Evolutionary conservation across 768 basidiomycete genomes (phyloP).

Genomic region (Clathrus columnatus): DNA sequence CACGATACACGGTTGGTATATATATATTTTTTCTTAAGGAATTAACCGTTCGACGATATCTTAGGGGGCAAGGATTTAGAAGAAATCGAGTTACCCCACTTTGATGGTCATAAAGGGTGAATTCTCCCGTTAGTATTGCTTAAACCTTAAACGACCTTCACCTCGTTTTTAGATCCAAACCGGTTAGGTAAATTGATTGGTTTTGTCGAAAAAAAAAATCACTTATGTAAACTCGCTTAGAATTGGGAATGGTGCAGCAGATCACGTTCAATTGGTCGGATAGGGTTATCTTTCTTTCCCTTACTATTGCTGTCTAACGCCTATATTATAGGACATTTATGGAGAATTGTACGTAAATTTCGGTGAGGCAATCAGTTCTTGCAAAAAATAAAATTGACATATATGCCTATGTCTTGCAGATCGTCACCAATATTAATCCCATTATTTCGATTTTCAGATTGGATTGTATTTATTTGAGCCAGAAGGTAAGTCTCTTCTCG

Average conservation of each 20-base stretch:
- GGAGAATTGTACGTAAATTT: slow-evolving; percentile 67
- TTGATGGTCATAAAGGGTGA: slow-evolving; percentile 75
- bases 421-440: background rate
- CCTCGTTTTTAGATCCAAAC: slow-evolving; percentile 38
- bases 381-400: background rate
- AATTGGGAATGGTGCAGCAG: slow-evolving; percentile 94
- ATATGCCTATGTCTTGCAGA: background rate
- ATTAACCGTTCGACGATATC: background rate
- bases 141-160: background rate
- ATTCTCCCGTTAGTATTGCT: background rate
- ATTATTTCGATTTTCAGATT: slow-evolving; percentile 37
- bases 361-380: slow-evolving; percentile 1
- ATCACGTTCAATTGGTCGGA: slow-evolving; percentile 79
- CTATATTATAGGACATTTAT: slow-evolving; percentile 72
- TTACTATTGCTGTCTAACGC: background rate
- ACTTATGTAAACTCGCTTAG: slow-evolving; percentile 22
- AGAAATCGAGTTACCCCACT: slow-evolving; percentile 74
- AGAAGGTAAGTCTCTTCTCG: slow-evolving; percentile 52
- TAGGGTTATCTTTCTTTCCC: too few relatives aligned
- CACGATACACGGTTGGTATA: slow-evolving; percentile 71
- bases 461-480: slow-evolving; percentile 95
- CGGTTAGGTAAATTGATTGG: slow-evolving; percentile 44
- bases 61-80: slow-evolving; percentile 69
- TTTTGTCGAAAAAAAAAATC: background rate
- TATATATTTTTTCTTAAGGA: background rate